Evolutionary conservation across 257 asterid genomes (phyloP), one percentile per base, ranked within the genome.

Genomic region (Solanum lycopersicoides): DNA sequence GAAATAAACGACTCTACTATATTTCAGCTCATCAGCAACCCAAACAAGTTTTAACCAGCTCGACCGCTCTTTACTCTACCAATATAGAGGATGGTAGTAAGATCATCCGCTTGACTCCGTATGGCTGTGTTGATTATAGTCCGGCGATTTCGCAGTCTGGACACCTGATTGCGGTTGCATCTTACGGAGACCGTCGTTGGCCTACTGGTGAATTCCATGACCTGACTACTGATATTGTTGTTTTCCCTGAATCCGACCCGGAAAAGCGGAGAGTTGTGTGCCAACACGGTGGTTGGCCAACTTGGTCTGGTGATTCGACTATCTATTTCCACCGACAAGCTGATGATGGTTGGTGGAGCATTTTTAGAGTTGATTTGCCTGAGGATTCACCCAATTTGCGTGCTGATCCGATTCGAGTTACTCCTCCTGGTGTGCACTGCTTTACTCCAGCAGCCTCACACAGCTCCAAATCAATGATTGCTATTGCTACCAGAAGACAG

Each of bases 321-420:
- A 44, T 95, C 32, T 95, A 92, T 79, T 96, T 95, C 88, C 98
- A 95, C 74, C 92, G 95, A 18, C 95, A 90, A 86, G 90, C 94
- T 1, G 97, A 95, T 42, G 98, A 96, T 82, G 99, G 98, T 3
- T 96, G 99, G 98, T 96, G 98, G 99, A 93, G 98, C 92, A 91
- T 96, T 86, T 95, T 79, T 91, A 77, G 92, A 89, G 88, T 91
- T 12, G 93, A 95, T 66, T 89, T 95, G 42, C 90, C 87, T 0
- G 85, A 34, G 0, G 76, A 87, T 76, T 91, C 85, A 16, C 88
- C 68, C 2, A 5, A 5, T 47, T 5, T 32, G 63, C 2, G 4
- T 9, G 66, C 47, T 50, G 72, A 91, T 3, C 94, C 97, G 2
- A 7, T 83, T 83, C 95, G 98, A 14, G 90, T 96, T 76, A 95